Conservation (phyloP, 305 asterid genomes). For the Nicotiana rustica region DNA sequence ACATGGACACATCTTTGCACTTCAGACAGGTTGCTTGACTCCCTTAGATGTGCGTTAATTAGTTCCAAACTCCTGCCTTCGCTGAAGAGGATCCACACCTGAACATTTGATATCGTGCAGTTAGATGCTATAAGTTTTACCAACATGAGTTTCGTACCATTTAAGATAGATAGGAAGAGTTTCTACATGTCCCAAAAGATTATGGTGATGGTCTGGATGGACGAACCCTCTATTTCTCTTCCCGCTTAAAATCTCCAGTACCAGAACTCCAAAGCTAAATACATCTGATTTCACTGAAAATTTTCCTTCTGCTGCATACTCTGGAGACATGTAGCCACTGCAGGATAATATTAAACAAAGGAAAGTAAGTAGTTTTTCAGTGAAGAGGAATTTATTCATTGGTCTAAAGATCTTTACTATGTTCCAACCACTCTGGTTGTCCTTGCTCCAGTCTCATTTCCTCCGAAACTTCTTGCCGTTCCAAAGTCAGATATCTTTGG, state of each 20-base stretch:
- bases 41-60: slow-evolving; percentile 20
- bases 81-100: slow-evolving; percentile 41
- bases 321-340: slow-evolving; percentile 46
- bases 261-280: slow-evolving; percentile 42
- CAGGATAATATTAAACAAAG: not conserved
- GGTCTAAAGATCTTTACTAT: slow-evolving; percentile 31
- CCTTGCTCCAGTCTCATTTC: slow-evolving; percentile 34
- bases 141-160: not conserved
- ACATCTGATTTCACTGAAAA: slow-evolving; percentile 42
- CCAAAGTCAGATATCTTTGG: slow-evolving; percentile 47
- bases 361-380: not conserved
- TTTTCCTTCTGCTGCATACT: slow-evolving; percentile 38
- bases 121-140: not conserved
- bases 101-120: not conserved
- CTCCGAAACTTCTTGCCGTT: slow-evolving; percentile 33
- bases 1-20: slow-evolving; percentile 30
- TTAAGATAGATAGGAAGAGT: not conserved
- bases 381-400: not conserved
- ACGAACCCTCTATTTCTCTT: slow-evolving; percentile 32
- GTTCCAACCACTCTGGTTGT: slow-evolving; percentile 42
- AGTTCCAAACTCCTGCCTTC: slow-evolving; percentile 28
- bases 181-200: slow-evolving; percentile 41
- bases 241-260: slow-evolving; percentile 39
- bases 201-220: slow-evolving; percentile 32
- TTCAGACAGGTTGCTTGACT: slow-evolving; percentile 12